Evolutionary conservation across 164 flowering plant species (phyloP).

Genomic region (Umbellularia californica): DNA sequence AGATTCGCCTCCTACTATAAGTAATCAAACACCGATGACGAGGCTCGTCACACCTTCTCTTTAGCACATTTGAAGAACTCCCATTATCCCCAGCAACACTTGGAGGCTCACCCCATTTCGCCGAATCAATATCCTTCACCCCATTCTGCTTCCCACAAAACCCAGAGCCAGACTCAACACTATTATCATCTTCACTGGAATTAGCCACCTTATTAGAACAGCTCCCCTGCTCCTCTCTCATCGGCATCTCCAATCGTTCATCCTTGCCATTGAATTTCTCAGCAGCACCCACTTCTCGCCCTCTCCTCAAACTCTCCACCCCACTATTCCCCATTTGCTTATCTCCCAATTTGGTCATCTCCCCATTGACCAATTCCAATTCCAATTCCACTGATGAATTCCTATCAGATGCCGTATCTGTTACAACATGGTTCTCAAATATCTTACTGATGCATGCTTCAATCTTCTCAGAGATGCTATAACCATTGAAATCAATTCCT

Average conservation of each 20-base stretch:
- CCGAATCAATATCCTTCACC: constrained; percentile 4
- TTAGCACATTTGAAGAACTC: not conserved
- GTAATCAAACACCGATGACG: constrained; percentile 31
- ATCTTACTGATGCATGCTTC: constrained; percentile 8
- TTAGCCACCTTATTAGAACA: constrained; percentile 26
- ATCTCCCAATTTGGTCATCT: not conserved
- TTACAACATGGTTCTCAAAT: constrained; percentile 11
- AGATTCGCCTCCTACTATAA: constrained; percentile 15
- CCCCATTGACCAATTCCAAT: not conserved
- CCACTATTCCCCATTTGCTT: constrained; percentile 1
- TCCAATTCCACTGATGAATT: constrained; percentile 8
- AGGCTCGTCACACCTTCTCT: constrained; percentile 1
- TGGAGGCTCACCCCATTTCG: not conserved
- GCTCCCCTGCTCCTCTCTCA: constrained; percentile 35
- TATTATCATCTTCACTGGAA: constrained; percentile 23
- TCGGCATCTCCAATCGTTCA: constrained; percentile 5
- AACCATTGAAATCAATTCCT: constrained; percentile 11
- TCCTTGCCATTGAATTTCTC: constrained; percentile 8
- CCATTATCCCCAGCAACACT: constrained; percentile 9
- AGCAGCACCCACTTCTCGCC: not conserved
- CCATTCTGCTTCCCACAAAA: constrained; percentile 11
- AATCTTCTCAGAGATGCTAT: constrained; percentile 16
- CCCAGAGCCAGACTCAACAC: constrained; percentile 19
- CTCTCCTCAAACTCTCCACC: not conserved
- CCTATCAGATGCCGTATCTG: not conserved